Conservation (phyloP, 306 rosid species). For the Malus asiatica region DNA sequence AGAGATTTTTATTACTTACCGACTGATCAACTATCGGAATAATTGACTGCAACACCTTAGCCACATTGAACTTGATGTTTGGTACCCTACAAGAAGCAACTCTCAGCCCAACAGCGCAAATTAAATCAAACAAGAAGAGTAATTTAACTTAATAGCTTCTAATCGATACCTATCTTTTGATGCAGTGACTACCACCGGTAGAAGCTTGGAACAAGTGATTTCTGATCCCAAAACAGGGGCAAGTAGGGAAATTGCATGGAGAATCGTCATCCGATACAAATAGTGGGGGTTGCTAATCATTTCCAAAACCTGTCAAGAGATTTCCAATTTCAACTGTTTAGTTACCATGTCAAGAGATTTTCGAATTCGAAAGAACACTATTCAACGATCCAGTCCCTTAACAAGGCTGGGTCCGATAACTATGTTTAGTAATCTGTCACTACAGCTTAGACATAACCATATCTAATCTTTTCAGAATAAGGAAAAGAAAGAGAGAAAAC, state of each 20-base stretch:
- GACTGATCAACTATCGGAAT: slow-evolving; percentile 92
- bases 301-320: slow-evolving; percentile 71
- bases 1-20: slow-evolving; percentile 38
- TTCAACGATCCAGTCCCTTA: neutral
- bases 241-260: slow-evolving; percentile 77
- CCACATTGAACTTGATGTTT: slow-evolving; percentile 90
- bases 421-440: neutral
- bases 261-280: slow-evolving; percentile 92
- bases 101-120: neutral
- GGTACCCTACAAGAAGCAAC: slow-evolving; percentile 58
- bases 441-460: neutral
- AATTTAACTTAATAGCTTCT: neutral
- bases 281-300: slow-evolving; percentile 86
- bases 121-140: slow-evolving; percentile 15
- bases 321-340: neutral
- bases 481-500: slow-evolving; percentile 30
- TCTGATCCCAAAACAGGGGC: slow-evolving; percentile 95
- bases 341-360: slow-evolving; percentile 14
- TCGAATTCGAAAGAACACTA: neutral
- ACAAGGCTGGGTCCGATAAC: neutral
- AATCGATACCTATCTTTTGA: slow-evolving; percentile 77
- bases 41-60: slow-evolving; percentile 84
- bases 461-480: neutral
- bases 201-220: slow-evolving; percentile 71
- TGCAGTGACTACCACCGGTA: slow-evolving; percentile 65